These are phyloP conservation scores for Penicillium odoratum DNA, from an alignment of 495 filamentous ascomycete species.

Conservation along the genomic window DNA sequence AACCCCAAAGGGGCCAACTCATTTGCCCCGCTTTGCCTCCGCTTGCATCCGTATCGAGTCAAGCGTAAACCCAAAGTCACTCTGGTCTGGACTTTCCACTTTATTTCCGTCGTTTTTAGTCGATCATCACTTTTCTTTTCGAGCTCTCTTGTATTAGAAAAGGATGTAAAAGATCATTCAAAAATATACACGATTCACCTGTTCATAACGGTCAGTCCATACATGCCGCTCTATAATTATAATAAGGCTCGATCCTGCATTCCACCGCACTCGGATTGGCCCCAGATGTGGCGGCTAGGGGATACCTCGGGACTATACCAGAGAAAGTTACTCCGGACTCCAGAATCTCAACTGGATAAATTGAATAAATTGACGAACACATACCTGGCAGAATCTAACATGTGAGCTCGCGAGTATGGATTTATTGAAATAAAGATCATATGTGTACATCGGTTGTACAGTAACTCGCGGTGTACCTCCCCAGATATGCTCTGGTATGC, in stretches of 20 bases:
- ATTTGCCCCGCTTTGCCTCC: constrained; percentile 11
- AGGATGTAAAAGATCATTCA: not conserved
- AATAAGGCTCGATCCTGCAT: constrained; percentile 8
- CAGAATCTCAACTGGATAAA: no score
- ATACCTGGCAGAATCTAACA: no score
- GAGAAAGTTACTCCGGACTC: not conserved
- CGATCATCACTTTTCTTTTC: not conserved
- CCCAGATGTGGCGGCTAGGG: not conserved
- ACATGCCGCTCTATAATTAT: constrained; percentile 12
- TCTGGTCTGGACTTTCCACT: constrained; percentile 16
- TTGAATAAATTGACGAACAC: no score
- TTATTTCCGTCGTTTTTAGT: not conserved
- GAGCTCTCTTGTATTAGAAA: not conserved
- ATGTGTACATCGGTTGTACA: constrained; percentile 7
- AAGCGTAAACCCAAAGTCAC: constrained; percentile 16
- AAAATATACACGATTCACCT: not conserved
- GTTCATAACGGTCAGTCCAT: not conserved
- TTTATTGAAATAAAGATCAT: not conserved
- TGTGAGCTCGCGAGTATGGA: not conserved
- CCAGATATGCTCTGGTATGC: constrained; percentile 4
- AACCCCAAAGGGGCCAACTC: constrained; percentile 9
- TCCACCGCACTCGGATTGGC: constrained; percentile 12
- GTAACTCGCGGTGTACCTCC: constrained; percentile 9
- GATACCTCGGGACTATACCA: not conserved
- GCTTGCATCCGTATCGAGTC: constrained; percentile 18